A percentile compares a stretch with the other conserved stretches of the same genome.
phyloP scores from a whole-genome alignment of 2,329 filamentous ascomycete genomes.

The Fusarium setosum region DNA sequence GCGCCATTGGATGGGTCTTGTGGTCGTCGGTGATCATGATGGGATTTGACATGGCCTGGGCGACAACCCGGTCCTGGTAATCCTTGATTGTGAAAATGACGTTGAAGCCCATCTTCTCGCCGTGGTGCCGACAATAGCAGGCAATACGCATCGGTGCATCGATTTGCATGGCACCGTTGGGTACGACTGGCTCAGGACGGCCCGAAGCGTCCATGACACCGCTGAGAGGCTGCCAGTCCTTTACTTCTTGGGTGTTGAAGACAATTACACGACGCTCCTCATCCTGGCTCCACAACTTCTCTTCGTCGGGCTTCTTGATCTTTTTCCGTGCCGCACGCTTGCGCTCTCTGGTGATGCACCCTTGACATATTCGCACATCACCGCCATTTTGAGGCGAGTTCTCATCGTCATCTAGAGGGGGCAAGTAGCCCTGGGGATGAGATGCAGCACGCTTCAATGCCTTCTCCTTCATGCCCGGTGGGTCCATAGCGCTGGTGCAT shows the following conservation, averaged over 20 bases:
- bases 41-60: slow-evolving; percentile 85
- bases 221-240: slow-evolving; percentile 79
- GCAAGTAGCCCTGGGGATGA: slow-evolving; percentile 52
- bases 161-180: slow-evolving; percentile 76
- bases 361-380: slow-evolving; percentile 90
- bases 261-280: slow-evolving; percentile 87
- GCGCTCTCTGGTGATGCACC: slow-evolving; percentile 91
- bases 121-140: slow-evolving; percentile 95
- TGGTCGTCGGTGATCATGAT: slow-evolving; percentile 99
- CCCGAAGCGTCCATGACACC: slow-evolving; percentile 59
- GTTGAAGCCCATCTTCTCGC: slow-evolving; percentile 90
- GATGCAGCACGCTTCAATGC: slow-evolving; percentile 70
- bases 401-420: slow-evolving; percentile 66
- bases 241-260: slow-evolving; percentile 89
- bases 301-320: slow-evolving; percentile 91
- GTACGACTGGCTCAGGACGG: slow-evolving; percentile 58
- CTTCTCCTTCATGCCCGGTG: slow-evolving; percentile 71
- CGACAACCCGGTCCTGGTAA: slow-evolving; percentile 77
- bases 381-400: slow-evolving; percentile 86
- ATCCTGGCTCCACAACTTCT: slow-evolving; percentile 85
- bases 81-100: slow-evolving; percentile 97
- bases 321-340: slow-evolving; percentile 95
- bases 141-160: slow-evolving; percentile 95
- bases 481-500: slow-evolving; percentile 91
- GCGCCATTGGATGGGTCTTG: slow-evolving; percentile 75